Evolutionary conservation across 202 grass and related monocot genomes (phyloP), one percentile per base, ranked within the genome.

Genomic region (Cymbopogon flexuosus): DNA sequence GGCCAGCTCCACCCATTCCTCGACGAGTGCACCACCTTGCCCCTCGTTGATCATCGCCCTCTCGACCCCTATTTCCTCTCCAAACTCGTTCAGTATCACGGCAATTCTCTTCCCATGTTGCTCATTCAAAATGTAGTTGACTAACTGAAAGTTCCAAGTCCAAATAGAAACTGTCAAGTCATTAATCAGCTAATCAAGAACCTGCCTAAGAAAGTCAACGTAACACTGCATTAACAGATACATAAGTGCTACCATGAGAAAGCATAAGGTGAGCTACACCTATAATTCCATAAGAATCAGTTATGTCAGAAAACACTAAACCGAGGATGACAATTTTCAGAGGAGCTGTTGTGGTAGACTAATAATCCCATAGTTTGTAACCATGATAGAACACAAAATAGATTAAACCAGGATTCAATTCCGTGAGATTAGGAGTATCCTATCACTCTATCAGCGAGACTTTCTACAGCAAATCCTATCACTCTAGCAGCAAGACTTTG

Each of bases 31-130:
- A 58, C 95, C 92, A 57, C 90, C 90, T 86, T 94, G 78, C 23
- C 95, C 95, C 79, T 98, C 92, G 23, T 98, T 98, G 66, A 98
- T 98, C 95, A 98, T 98, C 19, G 95, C 92, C 62, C 92, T 91
- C 49, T 98, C 92, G 29, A 98, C 95, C 37, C 92, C 95, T n/a
- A 98, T 93, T 80, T 93, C 92, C 90, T 94, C 95, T 10, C 95
- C 95, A 14, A 98, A 98, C 80, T 94, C 95, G 12, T 98, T 98
- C 68, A 98, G 46, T 89, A 98, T 94, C 29, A 98, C 90, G 0
- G 90, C 92, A 58, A 98, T 93, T 82, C 74, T 93, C 79, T 98
- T 98, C 57, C 95, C 90, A 73, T 98, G 92, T 81, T 88, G 86
- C 1, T 73, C 92, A 78, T 92, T 93, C 82, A 98, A 79, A 80